These are phyloP conservation scores for Cryptococcus hybrid DNA, from an alignment of 1,284 basidiomycete species.

Conservation along the genomic window DNA sequence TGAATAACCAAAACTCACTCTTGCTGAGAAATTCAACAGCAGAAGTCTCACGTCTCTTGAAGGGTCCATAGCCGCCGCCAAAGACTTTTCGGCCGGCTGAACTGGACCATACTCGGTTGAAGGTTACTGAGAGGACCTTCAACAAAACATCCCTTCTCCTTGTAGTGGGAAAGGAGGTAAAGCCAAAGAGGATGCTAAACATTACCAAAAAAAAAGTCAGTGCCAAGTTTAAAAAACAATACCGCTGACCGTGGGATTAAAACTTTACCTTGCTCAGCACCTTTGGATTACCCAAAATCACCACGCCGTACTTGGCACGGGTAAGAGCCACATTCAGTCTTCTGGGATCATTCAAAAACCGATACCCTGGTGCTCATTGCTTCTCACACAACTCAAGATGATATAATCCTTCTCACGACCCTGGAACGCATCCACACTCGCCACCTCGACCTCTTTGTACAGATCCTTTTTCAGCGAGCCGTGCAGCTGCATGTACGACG, in stretches of 20 bases:
- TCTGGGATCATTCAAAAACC: constrained; percentile 96
- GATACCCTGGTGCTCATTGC: constrained; percentile 99
- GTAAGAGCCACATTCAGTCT: constrained; percentile 97
- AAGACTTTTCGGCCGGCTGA: constrained; percentile 89
- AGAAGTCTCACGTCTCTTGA: constrained; percentile 71
- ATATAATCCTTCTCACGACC: constrained; percentile 99
- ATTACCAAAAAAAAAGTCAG: neutral
- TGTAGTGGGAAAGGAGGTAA: constrained; percentile 96
- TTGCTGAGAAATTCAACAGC: constrained; percentile 64
- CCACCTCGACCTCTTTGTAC: constrained; percentile 99
- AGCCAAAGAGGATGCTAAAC: constrained; percentile 94
- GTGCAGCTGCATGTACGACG: constrained; percentile 99
- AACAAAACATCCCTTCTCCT: constrained; percentile 90
- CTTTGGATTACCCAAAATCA: constrained; percentile 97
- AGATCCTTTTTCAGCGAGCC: constrained; percentile 97
- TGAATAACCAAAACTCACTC: constrained; percentile 14
- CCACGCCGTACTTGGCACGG: constrained; percentile 95
- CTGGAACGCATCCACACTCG: constrained; percentile 98
- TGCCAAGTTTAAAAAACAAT: neutral
- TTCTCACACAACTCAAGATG: constrained; percentile 97
- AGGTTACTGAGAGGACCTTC: constrained; percentile 96
- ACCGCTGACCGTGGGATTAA: neutral
- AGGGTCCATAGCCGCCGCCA: constrained; percentile 82
- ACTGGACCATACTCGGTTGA: constrained; percentile 98
- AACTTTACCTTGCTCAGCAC: constrained; percentile 89